Conservation (phyloP, 805 yeast species). For the Starmerella cellae region DNA sequence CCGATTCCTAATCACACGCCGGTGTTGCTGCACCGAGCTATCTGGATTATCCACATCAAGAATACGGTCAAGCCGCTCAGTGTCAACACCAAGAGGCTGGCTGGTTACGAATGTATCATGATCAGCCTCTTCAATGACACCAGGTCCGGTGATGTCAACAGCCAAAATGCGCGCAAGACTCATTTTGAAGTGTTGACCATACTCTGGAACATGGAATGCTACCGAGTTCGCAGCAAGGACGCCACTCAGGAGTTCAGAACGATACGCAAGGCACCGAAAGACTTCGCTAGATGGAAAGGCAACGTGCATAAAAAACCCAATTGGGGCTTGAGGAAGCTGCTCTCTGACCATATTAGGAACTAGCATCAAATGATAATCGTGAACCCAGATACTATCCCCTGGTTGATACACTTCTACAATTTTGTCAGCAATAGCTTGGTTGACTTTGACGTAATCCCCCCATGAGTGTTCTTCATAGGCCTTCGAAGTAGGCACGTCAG, state of each 20-base stretch:
- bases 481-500: conserved; percentile 85
- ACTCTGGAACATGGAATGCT: conserved; percentile 84
- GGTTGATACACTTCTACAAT: conserved; percentile 52
- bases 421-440: conserved; percentile 67
- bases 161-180: conserved; percentile 73
- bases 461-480: conserved; percentile 94
- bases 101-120: conserved; percentile 28
- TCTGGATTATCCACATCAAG: conserved; percentile 30
- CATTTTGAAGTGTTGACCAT: conserved; percentile 84
- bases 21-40: conserved; percentile 33
- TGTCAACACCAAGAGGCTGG: conserved; percentile 33
- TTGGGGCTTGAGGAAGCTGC: conserved; percentile 64
- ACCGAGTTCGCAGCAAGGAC: conserved; percentile 79
- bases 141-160: conserved; percentile 65
- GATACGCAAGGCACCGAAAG: conserved; percentile 82
- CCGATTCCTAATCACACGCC: conserved; percentile 54
- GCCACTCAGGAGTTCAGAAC: conserved; percentile 64
- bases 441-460: conserved; percentile 65
- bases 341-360: conserved; percentile 76
- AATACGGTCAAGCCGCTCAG: conserved; percentile 34
- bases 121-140: conserved; percentile 60
- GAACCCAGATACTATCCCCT: conserved; percentile 80
- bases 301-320: conserved; percentile 84
- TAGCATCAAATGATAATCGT: conserved; percentile 81
- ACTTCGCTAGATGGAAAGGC: conserved; percentile 94